phyloP scores from a whole-genome alignment of 441 rosid species.

The Capsella rubella region DNA sequence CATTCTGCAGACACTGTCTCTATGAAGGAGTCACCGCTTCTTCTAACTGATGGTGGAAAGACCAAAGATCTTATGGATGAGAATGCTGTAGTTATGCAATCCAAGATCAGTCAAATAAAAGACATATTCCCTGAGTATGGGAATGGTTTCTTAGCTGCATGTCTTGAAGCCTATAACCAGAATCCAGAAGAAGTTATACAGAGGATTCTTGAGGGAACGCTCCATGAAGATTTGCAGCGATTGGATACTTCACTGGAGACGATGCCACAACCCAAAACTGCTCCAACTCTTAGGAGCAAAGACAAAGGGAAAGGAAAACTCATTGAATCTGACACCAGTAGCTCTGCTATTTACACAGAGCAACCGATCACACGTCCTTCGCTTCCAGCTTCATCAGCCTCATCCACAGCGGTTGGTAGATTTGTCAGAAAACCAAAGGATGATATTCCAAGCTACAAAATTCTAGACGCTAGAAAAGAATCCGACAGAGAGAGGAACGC shows the following conservation, averaged over 20 bases:
- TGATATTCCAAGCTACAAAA: conserved; percentile 51
- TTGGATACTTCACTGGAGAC: conserved; percentile 76
- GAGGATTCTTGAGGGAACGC: conserved; percentile 91
- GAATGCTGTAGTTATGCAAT: conserved; percentile 73
- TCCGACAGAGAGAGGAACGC: conserved; percentile 57
- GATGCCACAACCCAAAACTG: conserved; percentile 61
- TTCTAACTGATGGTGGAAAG: conserved; percentile 46
- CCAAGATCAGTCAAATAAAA: conserved; percentile 90
- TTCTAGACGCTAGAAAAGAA: conserved; percentile 60
- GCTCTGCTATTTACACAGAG: conserved; percentile 41
- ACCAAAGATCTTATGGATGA: conserved; percentile 64
- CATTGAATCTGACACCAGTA: conserved; percentile 54
- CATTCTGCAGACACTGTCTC: conserved; percentile 45
- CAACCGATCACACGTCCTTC: conserved; percentile 48
- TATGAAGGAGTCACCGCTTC: conserved; percentile 47
- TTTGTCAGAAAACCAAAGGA: conserved; percentile 76
- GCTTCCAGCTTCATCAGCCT: conserved; percentile 52
- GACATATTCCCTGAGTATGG: conserved; percentile 95
- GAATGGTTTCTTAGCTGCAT: conserved; percentile 80
- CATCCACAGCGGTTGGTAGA: conserved; percentile 72
- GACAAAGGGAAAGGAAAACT: conserved; percentile 94
- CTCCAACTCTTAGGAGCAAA: conserved; percentile 51
- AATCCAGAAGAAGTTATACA: conserved; percentile 97
- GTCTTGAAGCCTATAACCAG: conserved; percentile 91
- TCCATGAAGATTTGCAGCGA: conserved; percentile 75